These are phyloP conservation scores for Scheffersomyces titani DNA, from an alignment of 1,139 yeast species.

Conservation along the genomic window DNA sequence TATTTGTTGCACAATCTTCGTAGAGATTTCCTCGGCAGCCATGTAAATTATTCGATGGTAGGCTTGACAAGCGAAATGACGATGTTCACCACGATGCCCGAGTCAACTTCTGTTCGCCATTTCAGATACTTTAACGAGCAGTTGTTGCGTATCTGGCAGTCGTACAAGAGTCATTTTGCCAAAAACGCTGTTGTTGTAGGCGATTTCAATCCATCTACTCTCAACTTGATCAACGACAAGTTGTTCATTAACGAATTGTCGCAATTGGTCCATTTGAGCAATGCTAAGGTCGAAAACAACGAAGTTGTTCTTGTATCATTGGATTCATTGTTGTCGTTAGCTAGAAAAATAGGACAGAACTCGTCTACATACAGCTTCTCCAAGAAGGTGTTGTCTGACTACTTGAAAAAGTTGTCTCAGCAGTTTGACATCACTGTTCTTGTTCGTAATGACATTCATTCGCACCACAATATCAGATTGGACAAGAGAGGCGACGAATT, in stretches of 20 bases:
- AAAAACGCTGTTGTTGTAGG: slow-evolving; percentile 7
- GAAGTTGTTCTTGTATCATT: slow-evolving; percentile 36
- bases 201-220: slow-evolving; percentile 5
- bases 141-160: slow-evolving; percentile 37
- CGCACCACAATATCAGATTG: neutral
- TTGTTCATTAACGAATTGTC: slow-evolving; percentile 49
- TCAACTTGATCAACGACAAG: slow-evolving; percentile 41
- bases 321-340: slow-evolving; percentile 43
- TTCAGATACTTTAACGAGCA: slow-evolving; percentile 35
- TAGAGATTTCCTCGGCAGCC: slow-evolving; percentile 1
- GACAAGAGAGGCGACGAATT: neutral
- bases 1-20: neutral
- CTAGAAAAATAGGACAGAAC: slow-evolving; percentile 40
- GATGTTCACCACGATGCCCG: slow-evolving; percentile 22
- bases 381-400: slow-evolving; percentile 31
- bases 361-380: slow-evolving; percentile 44
- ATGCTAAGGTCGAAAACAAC: slow-evolving; percentile 5
- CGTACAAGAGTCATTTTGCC: slow-evolving; percentile 17
- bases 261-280: slow-evolving; percentile 40
- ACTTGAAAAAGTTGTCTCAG: slow-evolving; percentile 25
- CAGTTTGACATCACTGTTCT: slow-evolving; percentile 35
- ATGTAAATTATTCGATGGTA: slow-evolving; percentile 6
- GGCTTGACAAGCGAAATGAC: slow-evolving; percentile 39
- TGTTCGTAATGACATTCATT: slow-evolving; percentile 8
- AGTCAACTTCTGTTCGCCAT: slow-evolving; percentile 26